phyloP scores from a whole-genome alignment of 495 filamentous ascomycete genomes.

The Neurospora sp. region DNA sequence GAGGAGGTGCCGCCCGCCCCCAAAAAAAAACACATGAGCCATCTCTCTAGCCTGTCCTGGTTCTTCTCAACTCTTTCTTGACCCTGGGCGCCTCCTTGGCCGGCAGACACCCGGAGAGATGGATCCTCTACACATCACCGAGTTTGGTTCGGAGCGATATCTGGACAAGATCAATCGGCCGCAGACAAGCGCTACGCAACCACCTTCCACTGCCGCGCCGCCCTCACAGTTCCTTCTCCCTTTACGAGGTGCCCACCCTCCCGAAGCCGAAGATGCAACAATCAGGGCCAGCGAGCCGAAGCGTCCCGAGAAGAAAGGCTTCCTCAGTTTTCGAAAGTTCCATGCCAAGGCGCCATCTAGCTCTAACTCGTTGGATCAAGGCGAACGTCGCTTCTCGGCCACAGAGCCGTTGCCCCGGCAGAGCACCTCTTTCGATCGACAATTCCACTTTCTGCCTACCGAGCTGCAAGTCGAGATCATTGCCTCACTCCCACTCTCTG shows the following conservation, averaged over 20 bases:
- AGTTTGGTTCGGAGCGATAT: constrained; percentile 48
- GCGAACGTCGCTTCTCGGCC: constrained; percentile 12
- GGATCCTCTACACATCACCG: constrained; percentile 46
- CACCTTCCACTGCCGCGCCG: not conserved
- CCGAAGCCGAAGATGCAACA: constrained; percentile 12
- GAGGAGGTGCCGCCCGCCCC: not conserved
- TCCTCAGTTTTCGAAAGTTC: constrained; percentile 19
- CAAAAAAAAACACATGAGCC: not conserved
- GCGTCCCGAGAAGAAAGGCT: constrained; percentile 23
- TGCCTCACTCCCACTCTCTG: constrained; percentile 42
- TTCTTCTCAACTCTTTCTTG: constrained; percentile 9
- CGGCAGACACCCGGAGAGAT: constrained; percentile 21
- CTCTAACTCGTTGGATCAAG: constrained; percentile 3
- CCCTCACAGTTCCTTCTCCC: constrained; percentile 33
- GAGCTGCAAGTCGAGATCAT: constrained; percentile 49
- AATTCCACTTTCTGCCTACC: constrained; percentile 41
- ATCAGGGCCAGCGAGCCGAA: constrained; percentile 24
- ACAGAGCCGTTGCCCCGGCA: constrained; percentile 9
- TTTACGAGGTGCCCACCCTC: constrained; percentile 22
- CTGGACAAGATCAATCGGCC: constrained; percentile 39
- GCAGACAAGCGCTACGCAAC: constrained; percentile 20
- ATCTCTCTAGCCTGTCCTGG: constrained; percentile 8
- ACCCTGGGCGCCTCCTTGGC: constrained; percentile 9
- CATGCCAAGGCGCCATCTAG: constrained; percentile 12
- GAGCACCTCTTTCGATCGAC: constrained; percentile 34